phyloP scores from a whole-genome alignment of 768 basidiomycete species.

The Mycena polygramma region DNA sequence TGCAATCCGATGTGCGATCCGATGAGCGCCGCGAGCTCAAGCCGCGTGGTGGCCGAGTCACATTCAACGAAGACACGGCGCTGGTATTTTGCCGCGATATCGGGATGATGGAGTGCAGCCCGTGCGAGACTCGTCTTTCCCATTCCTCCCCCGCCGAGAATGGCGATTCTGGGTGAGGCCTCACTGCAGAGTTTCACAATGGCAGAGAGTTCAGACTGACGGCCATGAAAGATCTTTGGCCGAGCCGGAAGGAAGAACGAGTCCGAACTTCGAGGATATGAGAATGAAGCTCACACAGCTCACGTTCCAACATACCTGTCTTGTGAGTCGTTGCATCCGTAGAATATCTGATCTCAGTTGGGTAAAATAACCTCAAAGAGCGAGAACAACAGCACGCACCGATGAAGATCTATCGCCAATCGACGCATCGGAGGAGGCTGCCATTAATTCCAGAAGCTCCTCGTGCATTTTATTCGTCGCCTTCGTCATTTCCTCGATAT shows the following conservation, averaged over 20 bases:
- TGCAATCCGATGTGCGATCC: background rate
- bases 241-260: background rate
- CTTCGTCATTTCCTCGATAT: background rate
- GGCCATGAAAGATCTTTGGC: slow-evolving; percentile 11
- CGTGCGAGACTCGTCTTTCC: slow-evolving; percentile 6
- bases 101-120: background rate
- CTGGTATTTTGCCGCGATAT: background rate
- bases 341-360: background rate
- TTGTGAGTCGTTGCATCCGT: background rate
- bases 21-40: background rate
- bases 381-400: background rate
- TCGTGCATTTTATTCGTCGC: background rate
- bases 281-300: background rate
- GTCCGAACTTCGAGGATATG: background rate
- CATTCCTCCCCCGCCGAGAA: background rate
- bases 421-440: background rate
- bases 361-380: background rate
- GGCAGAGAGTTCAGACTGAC: background rate
- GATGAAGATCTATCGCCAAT: background rate
- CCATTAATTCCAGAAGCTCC: background rate
- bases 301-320: background rate
- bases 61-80: background rate
- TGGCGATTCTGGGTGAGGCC: background rate
- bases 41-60: background rate
- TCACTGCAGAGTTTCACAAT: background rate